A percentile compares a stretch with the other conserved stretches of the same genome.
Evolutionary conservation across 345 rosid genomes (phyloP).

Genomic region (Arabidopsis arenosa): DNA sequence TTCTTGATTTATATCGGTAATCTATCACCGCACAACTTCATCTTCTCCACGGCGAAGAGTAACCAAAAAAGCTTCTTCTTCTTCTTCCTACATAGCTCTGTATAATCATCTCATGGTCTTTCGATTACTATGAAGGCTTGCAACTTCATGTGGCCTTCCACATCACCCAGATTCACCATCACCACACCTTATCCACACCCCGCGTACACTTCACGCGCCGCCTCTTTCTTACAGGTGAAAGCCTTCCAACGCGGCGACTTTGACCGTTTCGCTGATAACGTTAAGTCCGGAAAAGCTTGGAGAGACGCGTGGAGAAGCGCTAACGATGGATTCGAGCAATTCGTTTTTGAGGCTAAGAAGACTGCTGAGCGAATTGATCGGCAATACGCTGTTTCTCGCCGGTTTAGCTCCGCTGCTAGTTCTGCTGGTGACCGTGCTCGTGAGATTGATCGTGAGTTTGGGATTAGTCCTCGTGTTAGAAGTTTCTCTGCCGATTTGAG

Average conservation of each 20-base stretch:
- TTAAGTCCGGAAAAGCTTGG: slow-evolving; percentile 72
- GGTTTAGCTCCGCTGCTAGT: slow-evolving; percentile 57
- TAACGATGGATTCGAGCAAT: slow-evolving; percentile 82
- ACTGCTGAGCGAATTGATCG: slow-evolving; percentile 83
- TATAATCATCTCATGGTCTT: slow-evolving; percentile 32
- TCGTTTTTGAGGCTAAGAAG: slow-evolving; percentile 83
- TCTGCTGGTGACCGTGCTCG: slow-evolving; percentile 73
- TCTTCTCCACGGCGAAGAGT: slow-evolving; percentile 26
- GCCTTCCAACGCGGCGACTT: slow-evolving; percentile 71
- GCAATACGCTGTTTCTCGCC: slow-evolving; percentile 75
- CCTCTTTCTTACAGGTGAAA: slow-evolving; percentile 22
- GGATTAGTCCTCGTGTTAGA: slow-evolving; percentile 71
- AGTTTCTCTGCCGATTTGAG: slow-evolving; percentile 65
- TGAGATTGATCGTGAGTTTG: slow-evolving; percentile 76
- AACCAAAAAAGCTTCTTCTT: background rate
- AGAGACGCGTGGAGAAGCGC: slow-evolving; percentile 82
- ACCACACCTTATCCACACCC: slow-evolving; percentile 26
- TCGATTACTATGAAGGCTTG: slow-evolving; percentile 36
- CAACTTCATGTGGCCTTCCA: slow-evolving; percentile 39
- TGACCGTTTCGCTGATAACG: slow-evolving; percentile 59
- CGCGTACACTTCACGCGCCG: slow-evolving; percentile 37
- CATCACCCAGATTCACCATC: slow-evolving; percentile 34
- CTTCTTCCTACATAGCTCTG: slow-evolving; percentile 8
- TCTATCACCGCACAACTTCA: slow-evolving; percentile 26
- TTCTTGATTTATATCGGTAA: background rate